A percentile compares a stretch with the other conserved stretches of the same genome.
Conservation (phyloP, 2,329 filamentous ascomycete genomes). For the Cryphonectria japonica region DNA sequence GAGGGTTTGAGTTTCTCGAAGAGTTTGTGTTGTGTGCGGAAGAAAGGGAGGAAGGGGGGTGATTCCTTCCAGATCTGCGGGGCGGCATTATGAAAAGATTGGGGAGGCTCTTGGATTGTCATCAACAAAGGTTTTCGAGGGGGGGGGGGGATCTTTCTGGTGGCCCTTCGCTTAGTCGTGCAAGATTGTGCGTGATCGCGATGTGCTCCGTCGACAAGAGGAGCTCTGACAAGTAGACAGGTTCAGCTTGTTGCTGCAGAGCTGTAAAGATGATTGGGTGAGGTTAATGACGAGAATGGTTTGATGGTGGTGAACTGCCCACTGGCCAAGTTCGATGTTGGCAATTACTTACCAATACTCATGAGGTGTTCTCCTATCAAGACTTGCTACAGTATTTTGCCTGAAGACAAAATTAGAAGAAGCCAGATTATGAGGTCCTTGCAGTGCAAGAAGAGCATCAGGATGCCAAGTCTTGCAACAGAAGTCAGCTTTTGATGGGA, state of each 20-base stretch:
- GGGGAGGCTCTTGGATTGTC: not conserved
- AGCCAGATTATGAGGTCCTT: not conserved
- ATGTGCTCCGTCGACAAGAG: not conserved
- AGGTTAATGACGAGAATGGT: not conserved
- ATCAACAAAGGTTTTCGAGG: not conserved
- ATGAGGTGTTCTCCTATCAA: not conserved
- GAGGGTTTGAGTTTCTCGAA: not conserved
- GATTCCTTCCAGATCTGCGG: not conserved
- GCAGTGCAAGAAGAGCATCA: not conserved
- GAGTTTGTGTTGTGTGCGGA: not conserved
- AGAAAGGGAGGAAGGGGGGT: not conserved
- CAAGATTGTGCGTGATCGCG: not conserved
- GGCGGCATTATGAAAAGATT: not conserved
- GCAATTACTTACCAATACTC: not conserved
- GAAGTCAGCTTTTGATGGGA: too few relatives aligned
- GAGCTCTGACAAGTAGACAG: not conserved
- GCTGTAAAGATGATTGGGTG: not conserved
- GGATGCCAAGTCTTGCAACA: not conserved
- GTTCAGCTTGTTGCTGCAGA: not conserved
- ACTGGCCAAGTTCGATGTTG: not conserved
- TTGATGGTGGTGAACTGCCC: not conserved
- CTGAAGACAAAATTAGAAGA: not conserved
- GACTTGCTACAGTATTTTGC: not conserved
- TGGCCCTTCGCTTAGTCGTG: not conserved
- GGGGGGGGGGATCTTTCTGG: too few relatives aligned